A percentile compares a stretch with the other conserved stretches of the same genome.
phyloP scores from a whole-genome alignment of 257 asterid genomes.

The Solanum lignicaule region DNA sequence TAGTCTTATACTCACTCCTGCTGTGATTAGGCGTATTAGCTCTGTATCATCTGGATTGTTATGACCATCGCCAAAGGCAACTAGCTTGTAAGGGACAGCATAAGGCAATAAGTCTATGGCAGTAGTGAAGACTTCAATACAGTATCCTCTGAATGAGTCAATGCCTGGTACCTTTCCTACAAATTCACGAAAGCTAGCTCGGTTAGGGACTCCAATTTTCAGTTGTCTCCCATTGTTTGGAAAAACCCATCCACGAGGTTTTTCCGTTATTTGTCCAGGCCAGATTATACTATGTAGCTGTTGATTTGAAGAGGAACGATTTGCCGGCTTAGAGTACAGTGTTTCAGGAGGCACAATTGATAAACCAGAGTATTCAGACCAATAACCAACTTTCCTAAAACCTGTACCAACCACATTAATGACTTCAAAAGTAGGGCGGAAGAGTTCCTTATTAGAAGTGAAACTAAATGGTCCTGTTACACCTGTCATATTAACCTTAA shows the following conservation, averaged over 20 bases:
- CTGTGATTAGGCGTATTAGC: conserved; percentile 31
- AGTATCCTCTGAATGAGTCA: conserved; percentile 35
- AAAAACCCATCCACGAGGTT: conserved; percentile 66
- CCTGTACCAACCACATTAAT: conserved; percentile 45
- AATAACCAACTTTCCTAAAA: conserved; percentile 29
- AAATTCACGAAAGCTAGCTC: conserved; percentile 38
- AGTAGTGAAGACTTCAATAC: conserved; percentile 47
- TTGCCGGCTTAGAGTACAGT: conserved; percentile 16
- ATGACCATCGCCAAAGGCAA: conserved; percentile 39
- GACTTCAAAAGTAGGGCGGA: conserved; percentile 46
- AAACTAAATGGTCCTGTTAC: conserved; percentile 39
- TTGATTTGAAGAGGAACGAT: conserved; percentile 30
- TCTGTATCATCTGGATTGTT: conserved; percentile 35
- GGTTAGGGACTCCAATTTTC: conserved; percentile 45
- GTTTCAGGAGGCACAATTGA: conserved; percentile 38
- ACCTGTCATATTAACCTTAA: conserved; percentile 38
- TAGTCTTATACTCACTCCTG: conserved; percentile 27
- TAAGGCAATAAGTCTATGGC: conserved; percentile 48
- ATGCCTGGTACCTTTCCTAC: conserved; percentile 21
- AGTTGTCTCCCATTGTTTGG: conserved; percentile 36
- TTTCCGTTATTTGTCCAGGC: conserved; percentile 43
- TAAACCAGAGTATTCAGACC: conserved; percentile 53
- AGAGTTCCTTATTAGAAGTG: conserved; percentile 27
- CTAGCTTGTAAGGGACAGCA: conserved; percentile 38
- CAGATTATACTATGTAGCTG: conserved; percentile 25